Conservation (phyloP, 2,329 filamentous ascomycete genomes). For the Fusarium protoensiforme region DNA sequence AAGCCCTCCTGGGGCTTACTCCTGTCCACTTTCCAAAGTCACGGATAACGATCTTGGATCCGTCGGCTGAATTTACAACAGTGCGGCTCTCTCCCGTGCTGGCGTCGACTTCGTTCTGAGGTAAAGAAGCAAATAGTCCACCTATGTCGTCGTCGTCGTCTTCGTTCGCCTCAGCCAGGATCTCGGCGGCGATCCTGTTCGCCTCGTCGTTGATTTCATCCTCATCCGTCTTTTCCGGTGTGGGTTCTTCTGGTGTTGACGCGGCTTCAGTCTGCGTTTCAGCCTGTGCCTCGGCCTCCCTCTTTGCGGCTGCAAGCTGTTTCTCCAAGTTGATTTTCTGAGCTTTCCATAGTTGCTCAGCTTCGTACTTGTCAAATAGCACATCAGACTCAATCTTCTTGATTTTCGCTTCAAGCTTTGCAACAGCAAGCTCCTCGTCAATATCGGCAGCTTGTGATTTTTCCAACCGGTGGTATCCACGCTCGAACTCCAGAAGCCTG, state of each 20-base stretch:
- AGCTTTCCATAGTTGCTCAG: conserved; percentile 73
- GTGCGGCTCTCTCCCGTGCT: conserved; percentile 68
- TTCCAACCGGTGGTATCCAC: conserved; percentile 42
- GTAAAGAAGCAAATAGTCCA: conserved; percentile 68
- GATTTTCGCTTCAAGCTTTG: conserved; percentile 78
- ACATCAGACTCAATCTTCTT: conserved; percentile 81
- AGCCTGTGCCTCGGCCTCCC: conserved; percentile 40
- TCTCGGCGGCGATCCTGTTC: conserved; percentile 66
- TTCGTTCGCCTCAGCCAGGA: conserved; percentile 63
- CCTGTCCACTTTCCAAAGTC: conserved; percentile 90
- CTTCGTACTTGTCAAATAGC: conserved; percentile 75
- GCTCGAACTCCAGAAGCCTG: conserved; percentile 71
- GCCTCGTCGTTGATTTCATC: conserved; percentile 66
- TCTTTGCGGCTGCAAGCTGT: conserved; percentile 65
- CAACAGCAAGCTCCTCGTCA: conserved; percentile 60
- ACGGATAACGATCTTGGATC: conserved; percentile 70
- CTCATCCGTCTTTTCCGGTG: conserved; percentile 49
- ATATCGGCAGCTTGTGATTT: conserved; percentile 29
- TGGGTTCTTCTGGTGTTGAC: conserved; percentile 30
- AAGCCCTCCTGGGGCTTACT: conserved; percentile 76
- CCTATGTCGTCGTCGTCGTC: conserved; percentile 62
- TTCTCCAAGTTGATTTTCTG: conserved; percentile 70
- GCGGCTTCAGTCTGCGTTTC: conserved; percentile 33
- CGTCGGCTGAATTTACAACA: conserved; percentile 63
- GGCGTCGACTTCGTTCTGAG: conserved; percentile 69